Base-by-base conservation (phyloP, 2,329 filamentous ascomycete species). In the Colletotrichum kahawae region DNA sequence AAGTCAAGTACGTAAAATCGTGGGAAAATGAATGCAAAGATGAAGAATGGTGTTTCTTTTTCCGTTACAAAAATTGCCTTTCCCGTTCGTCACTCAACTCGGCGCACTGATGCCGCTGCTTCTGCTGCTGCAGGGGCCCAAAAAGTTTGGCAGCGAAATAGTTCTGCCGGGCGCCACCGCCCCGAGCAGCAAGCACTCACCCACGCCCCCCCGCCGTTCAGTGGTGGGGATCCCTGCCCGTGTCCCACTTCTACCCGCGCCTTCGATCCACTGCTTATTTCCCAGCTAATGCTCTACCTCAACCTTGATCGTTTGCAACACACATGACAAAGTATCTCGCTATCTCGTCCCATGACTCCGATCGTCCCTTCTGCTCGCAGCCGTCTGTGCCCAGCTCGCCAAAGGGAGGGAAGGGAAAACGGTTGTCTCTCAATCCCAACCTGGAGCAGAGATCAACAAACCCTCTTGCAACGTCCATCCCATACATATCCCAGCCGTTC, bases 111-210 rank as follows among this genome's bases (percentile, higher is more conserved):
- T 69, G 63, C 59, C 9, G 27, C 38, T 24, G 31, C 63, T 38
- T 27, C 33, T 51, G 43, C n/a, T 51, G n/a, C 43, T 51, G 43
- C 43, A 51, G 43, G n/a, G 43, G 21, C 43, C 31, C 33, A 59
- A 77, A 75, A 76, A 76, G 43, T 75, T 75, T 76, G 56, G 74
- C 29, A n/a, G 27, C 14, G 65, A 65, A 70, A 71, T 56, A 16
- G 51, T 77, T 76, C 64, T 77, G 76, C 74, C 76, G 24, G 3
- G 4, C 7, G 16, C 38, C 48, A 77, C 76, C 76, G 76, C 76
- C 64, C 33, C 7, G 24, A 13, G 43, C 43, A 13, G n/a, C 57
- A 21, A n/a, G 31, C 29, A 38, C 1, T 59, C 73, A 73, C 69
- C 73, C 69, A 73, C 38, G 63, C 62, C 69, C 72, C 62, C 69